These are phyloP conservation scores for Violaceomyces palustris DNA, from an alignment of 1,284 basidiomycete genomes.

Conservation along the genomic window DNA sequence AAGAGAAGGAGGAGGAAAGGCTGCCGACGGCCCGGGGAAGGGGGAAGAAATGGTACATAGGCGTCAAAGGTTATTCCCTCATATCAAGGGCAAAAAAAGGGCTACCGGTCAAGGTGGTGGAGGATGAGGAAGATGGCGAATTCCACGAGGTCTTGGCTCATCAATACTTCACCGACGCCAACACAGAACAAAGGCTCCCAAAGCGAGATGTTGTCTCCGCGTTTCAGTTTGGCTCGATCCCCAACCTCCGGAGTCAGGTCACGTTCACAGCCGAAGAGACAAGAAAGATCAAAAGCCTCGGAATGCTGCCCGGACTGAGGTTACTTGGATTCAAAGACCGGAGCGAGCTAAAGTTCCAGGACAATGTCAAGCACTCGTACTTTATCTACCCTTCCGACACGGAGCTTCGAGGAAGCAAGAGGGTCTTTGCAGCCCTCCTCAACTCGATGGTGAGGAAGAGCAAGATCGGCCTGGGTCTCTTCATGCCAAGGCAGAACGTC, in stretches of 20 bases:
- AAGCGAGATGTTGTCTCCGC: conserved; percentile 61
- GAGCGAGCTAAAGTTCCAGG: conserved; percentile 68
- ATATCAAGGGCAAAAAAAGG: conserved; percentile 25
- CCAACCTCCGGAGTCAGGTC: conserved; percentile 57
- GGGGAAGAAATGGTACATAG: conserved; percentile 69
- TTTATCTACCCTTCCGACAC: conserved; percentile 92
- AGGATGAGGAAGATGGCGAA: conserved; percentile 34
- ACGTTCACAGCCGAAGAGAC: conserved; percentile 83
- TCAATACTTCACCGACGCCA: conserved; percentile 68
- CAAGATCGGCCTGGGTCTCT: conserved; percentile 73
- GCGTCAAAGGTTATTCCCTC: conserved; percentile 70
- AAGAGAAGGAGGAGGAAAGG: conserved; percentile 5
- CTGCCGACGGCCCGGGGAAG: conserved; percentile 36
- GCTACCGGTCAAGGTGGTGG: conserved; percentile 42
- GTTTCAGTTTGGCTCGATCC: conserved; percentile 41
- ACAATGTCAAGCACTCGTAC: conserved; percentile 82
- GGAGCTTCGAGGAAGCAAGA: conserved; percentile 80
- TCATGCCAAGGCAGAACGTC: conserved; percentile 67
- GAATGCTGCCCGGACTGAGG: conserved; percentile 59
- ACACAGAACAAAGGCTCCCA: conserved; percentile 59
- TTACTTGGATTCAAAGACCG: conserved; percentile 78
- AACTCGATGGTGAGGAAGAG: conserved; percentile 75
- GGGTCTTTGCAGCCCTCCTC: conserved; percentile 82
- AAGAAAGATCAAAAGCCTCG: conserved; percentile 62
- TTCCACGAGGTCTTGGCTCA: conserved; percentile 33